Evolutionary conservation across 768 basidiomycete genomes (phyloP).

Genomic region (Naganishia friedmannii): DNA sequence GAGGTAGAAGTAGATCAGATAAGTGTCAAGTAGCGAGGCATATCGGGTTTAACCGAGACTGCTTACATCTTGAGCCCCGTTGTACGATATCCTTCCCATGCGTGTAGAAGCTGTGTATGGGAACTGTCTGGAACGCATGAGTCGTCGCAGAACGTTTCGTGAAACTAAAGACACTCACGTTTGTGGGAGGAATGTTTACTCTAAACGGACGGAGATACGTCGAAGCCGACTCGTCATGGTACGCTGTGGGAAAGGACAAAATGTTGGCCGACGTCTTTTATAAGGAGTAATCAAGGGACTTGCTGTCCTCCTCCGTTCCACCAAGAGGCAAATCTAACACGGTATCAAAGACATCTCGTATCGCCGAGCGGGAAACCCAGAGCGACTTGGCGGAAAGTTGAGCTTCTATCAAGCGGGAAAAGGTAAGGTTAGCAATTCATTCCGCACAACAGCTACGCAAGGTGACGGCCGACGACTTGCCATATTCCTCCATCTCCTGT

Average conservation of each 20-base stretch:
- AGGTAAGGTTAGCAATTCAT: not conserved
- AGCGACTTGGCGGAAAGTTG: not conserved
- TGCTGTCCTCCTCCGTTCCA: not conserved
- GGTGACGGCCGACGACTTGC: not conserved
- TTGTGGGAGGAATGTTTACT: constrained; percentile 19
- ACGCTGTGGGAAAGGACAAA: not conserved
- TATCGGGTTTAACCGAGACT: too few species aligned
- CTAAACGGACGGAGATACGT: constrained; percentile 4
- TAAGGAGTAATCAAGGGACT: too few species aligned
- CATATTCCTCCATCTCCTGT: not conserved
- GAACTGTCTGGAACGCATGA: not conserved
- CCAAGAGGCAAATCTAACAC: not conserved
- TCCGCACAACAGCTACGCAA: too few species aligned
- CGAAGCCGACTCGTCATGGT: not conserved
- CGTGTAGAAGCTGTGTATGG: not conserved
- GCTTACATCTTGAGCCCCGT: not conserved
- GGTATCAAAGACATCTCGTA: constrained; percentile 3
- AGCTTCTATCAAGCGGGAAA: not conserved
- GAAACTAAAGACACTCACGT: not conserved
- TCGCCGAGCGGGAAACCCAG: constrained; percentile 2
- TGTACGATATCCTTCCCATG: too few species aligned
- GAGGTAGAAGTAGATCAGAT: not conserved
- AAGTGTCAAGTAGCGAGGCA: too few species aligned
- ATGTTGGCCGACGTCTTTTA: too few species aligned
- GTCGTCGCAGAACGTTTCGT: not conserved